These are phyloP conservation scores for Aspergillus diversus DNA, from an alignment of 495 filamentous ascomycete species.

Conservation along the genomic window DNA sequence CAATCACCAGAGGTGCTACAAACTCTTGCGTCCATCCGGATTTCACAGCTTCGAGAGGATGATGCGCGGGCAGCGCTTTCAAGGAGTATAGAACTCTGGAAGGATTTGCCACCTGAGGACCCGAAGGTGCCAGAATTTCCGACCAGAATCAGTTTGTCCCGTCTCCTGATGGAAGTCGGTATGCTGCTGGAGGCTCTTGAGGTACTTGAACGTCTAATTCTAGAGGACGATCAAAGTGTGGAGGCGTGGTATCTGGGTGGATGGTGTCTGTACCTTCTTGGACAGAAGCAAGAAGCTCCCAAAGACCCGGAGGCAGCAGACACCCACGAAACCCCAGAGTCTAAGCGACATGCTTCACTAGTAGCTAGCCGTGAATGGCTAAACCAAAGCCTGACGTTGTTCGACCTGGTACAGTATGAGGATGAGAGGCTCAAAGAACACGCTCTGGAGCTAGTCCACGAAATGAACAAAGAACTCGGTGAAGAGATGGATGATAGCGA, in stretches of 20 bases:
- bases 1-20: slow-evolving; percentile 82
- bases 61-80: slow-evolving; percentile 80
- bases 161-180: slow-evolving; percentile 86
- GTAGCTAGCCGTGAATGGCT: slow-evolving; percentile 58
- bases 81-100: slow-evolving; percentile 79
- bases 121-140: slow-evolving; percentile 77
- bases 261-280: slow-evolving; percentile 81
- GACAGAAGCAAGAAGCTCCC: slow-evolving; percentile 63
- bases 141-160: slow-evolving; percentile 76
- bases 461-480: slow-evolving; percentile 58
- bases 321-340: slow-evolving; percentile 35
- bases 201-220: slow-evolving; percentile 79
- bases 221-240: slow-evolving; percentile 89
- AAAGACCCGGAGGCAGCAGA: slow-evolving; percentile 36
- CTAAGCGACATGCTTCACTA: slow-evolving; percentile 43
- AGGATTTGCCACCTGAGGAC: slow-evolving; percentile 67
- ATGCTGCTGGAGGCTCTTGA: slow-evolving; percentile 84
- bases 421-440: slow-evolving; percentile 57
- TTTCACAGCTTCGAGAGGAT: slow-evolving; percentile 76
- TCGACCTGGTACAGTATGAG: slow-evolving; percentile 51
- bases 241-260: slow-evolving; percentile 97
- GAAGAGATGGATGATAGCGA: slow-evolving; percentile 56
- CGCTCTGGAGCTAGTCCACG: slow-evolving; percentile 60
- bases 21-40: slow-evolving; percentile 89
- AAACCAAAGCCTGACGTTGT: slow-evolving; percentile 53